Percentiles rank a stretch among this genome's conserved stretches.
Evolutionary conservation across 2,329 filamentous ascomycete genomes (phyloP).

Genomic region (Verticillium nonalfalfae): DNA sequence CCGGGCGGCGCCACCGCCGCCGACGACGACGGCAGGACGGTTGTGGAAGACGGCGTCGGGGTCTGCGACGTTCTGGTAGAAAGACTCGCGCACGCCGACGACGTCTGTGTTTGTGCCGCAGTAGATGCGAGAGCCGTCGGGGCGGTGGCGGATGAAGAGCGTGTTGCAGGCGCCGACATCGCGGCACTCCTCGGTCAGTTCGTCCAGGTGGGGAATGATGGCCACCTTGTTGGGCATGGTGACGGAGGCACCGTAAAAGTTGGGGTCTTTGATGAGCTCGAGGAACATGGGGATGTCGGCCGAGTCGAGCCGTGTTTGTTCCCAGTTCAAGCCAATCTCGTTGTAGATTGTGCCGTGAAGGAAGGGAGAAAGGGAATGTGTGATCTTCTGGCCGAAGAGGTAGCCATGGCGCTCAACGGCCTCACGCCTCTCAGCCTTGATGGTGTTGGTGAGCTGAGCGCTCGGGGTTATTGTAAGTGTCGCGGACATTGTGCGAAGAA

Average conservation of each 20-base stretch:
- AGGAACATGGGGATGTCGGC: constrained; percentile 41
- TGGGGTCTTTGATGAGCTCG: constrained; percentile 44
- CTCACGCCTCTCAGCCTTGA: not conserved
- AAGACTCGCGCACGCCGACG: constrained; percentile 68
- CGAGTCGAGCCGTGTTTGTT: constrained; percentile 46
- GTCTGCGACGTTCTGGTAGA: constrained; percentile 47
- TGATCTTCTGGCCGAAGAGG: constrained; percentile 51
- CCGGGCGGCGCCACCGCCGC: constrained; percentile 73
- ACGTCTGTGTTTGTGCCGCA: constrained; percentile 80
- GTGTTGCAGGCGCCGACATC: constrained; percentile 78
- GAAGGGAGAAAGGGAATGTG: constrained; percentile 48
- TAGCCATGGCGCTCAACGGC: constrained; percentile 40
- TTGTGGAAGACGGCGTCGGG: constrained; percentile 43
- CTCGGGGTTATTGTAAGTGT: not conserved
- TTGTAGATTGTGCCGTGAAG: constrained; percentile 48
- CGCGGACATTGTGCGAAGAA: not conserved
- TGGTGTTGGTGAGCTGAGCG: not conserved
- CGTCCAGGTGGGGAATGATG: constrained; percentile 68
- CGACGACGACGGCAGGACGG: constrained; percentile 65
- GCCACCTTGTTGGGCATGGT: constrained; percentile 82
- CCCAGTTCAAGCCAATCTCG: constrained; percentile 43
- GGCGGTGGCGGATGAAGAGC: constrained; percentile 54
- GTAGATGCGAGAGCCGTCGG: constrained; percentile 41
- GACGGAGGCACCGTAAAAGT: constrained; percentile 65
- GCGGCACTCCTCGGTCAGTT: constrained; percentile 64